Evolutionary conservation across 1,284 basidiomycete species (phyloP).

Genomic region (Exobasidium cylindrosporum): DNA sequence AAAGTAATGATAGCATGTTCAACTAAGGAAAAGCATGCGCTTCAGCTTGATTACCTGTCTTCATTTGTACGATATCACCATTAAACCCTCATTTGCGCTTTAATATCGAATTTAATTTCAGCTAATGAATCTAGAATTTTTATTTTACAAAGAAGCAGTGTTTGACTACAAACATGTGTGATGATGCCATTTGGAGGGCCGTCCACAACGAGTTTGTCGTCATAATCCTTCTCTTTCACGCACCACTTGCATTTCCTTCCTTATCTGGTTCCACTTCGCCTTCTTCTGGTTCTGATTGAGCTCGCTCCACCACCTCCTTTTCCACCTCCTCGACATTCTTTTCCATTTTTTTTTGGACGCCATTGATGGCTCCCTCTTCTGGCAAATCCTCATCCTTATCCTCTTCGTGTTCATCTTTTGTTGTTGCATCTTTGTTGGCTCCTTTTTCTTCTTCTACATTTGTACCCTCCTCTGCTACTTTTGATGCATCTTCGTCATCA

Average conservation of each 20-base stretch:
- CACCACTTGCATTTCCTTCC: background rate
- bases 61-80: background rate
- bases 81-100: too few relatives aligned
- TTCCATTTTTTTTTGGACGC: background rate
- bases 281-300: conserved; percentile 12
- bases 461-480: background rate
- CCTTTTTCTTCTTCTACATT: background rate
- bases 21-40: background rate
- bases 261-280: background rate
- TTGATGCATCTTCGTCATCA: background rate
- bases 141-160: background rate
- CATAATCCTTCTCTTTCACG: too few relatives aligned
- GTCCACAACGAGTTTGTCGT: too few relatives aligned
- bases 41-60: background rate
- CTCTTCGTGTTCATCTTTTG: background rate
- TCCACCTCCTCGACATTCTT: background rate
- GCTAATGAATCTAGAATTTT: too few relatives aligned
- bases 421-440: background rate
- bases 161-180: background rate
- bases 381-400: background rate
- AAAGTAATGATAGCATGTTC: background rate
- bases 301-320: background rate
- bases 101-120: too few relatives aligned
- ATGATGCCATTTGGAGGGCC: too few relatives aligned
- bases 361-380: background rate